A percentile compares a stretch with the other conserved stretches of the same genome.
Conservation (phyloP, 2,329 filamentous ascomycete species). For the Leptodontidium sp. region DNA sequence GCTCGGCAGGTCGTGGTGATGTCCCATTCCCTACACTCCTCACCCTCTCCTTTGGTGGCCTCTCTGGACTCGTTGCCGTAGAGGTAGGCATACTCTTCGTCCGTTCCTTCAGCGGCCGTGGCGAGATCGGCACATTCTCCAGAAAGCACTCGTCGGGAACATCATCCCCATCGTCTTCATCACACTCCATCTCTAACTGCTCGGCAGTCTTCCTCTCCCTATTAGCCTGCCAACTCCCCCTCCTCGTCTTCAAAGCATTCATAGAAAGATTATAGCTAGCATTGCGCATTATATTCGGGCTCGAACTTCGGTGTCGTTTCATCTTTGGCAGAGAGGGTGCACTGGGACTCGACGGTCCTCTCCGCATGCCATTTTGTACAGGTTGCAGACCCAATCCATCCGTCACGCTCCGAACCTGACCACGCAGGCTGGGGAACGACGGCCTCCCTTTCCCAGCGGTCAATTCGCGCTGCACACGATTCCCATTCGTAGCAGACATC, state of each 20-base stretch:
- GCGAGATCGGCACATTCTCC: conserved; percentile 84
- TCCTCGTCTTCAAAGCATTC: conserved; percentile 35
- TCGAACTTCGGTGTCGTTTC: conserved; percentile 44
- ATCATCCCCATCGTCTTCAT: conserved; percentile 79
- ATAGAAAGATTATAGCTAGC: conserved; percentile 38
- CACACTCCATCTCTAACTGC: conserved; percentile 78
- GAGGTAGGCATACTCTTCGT: conserved; percentile 62
- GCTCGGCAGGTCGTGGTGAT: conserved; percentile 64
- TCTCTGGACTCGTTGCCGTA: conserved; percentile 47
- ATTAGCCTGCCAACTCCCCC: conserved; percentile 73
- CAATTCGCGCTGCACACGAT: conserved; percentile 44
- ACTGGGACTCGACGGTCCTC: conserved; percentile 41
- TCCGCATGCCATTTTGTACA: conserved; percentile 35
- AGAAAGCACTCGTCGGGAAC: conserved; percentile 82
- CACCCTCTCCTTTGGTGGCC: conserved; percentile 43
- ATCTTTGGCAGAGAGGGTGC: conserved; percentile 36
- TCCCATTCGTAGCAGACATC: conserved; percentile 38
- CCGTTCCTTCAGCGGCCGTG: conserved; percentile 67
- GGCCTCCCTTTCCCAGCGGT: conserved; percentile 38
- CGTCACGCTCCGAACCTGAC: conserved; percentile 41
- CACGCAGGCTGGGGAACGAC: conserved; percentile 38
- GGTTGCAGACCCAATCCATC: conserved; percentile 44
- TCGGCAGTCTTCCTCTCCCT: conserved; percentile 70
- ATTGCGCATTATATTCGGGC: conserved; percentile 38
- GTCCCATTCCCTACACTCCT: conserved; percentile 65